Evolutionary conservation across 2,329 filamentous ascomycete species (phyloP), one percentile per base, ranked within the genome.

Genomic region (Dichotomopilus funicola): DNA sequence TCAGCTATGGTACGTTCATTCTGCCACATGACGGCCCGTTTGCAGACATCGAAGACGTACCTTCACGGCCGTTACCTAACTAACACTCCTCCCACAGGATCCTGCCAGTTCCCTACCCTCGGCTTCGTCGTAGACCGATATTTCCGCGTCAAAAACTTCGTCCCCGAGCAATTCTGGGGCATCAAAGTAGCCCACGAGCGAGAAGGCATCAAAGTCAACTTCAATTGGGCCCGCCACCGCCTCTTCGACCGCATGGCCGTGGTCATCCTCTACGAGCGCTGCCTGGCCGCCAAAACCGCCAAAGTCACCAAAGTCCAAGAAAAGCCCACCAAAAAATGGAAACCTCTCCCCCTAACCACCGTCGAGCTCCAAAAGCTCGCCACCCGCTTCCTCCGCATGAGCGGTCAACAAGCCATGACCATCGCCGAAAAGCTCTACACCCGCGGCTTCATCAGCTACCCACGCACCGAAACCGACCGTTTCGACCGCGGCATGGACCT

Each of bases 41-140:
- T n/a, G n/a, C n/a, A n/a, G n/a, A n/a, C n/a, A n/a, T n/a, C n/a
- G n/a, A n/a, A n/a, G n/a, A 42, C 13, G 40, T 6, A 61, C 73
- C 59, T 13, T 49, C 4, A 11, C n/a, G 35, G 6, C 12, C 43
- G 2, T 5, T 13, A 40, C 2, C 19, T 5, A 7, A 37, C 43
- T 27, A 10, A 13, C 33, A 6, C 9, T 9, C 49, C 52, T 10
- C 10, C 12, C 11, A 27, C 38, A 89, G 89, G 82, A 11, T 96
- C 91, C 4, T 99, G 94, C 63, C 94, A 99, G 69, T 99, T 99
- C 65, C 94, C 94, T 1, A 97, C 94, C 0, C 78, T 99, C 5
- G 94, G 94, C 0, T 99, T 99, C 62, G 92, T 99, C 1, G 94
- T 99, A 6, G 94, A 99, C 70, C 84, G 92, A 48, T 99, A 97